Conservation (phyloP, 345 rosid species). For the Crucihimalaya himalaica region DNA sequence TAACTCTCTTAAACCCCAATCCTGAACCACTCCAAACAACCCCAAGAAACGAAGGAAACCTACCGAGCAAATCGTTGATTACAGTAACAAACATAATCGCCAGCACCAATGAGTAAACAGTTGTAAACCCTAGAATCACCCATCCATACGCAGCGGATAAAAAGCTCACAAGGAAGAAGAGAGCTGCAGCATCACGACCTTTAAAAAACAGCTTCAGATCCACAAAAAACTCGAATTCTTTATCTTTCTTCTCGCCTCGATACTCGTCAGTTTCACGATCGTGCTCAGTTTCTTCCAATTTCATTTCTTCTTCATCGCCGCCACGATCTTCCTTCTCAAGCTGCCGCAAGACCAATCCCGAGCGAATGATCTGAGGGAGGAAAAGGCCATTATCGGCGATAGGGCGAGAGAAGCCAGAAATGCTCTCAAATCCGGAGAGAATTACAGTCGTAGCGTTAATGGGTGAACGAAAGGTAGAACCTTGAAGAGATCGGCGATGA, state of each 20-base stretch:
- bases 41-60: conserved; percentile 54
- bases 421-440: conserved; percentile 55
- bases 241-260: conserved; percentile 31
- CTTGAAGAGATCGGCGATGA: conserved; percentile 50
- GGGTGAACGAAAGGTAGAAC: conserved; percentile 43
- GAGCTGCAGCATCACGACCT: conserved; percentile 70
- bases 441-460: conserved; percentile 56
- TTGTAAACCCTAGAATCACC: conserved; percentile 87
- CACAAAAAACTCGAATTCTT: conserved; percentile 48
- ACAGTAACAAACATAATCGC: conserved; percentile 76
- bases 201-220: conserved; percentile 67
- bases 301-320: conserved; percentile 6
- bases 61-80: conserved; percentile 65
- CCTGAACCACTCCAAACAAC: conserved; percentile 75
- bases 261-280: conserved; percentile 24
- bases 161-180: conserved; percentile 71
- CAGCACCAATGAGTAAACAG: conserved; percentile 73
- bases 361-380: conserved; percentile 55
- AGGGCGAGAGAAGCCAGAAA: conserved; percentile 56
- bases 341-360: conserved; percentile 52
- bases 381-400: conserved; percentile 61
- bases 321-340: conserved; percentile 25
- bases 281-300: conserved; percentile 29
- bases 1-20: conserved; percentile 73
- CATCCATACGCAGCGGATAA: conserved; percentile 89